A percentile compares a stretch with the other conserved stretches of the same genome.
These are phyloP conservation scores for Aspergillus intermedius DNA, from an alignment of 2,329 filamentous ascomycete genomes.

Conservation along the genomic window DNA sequence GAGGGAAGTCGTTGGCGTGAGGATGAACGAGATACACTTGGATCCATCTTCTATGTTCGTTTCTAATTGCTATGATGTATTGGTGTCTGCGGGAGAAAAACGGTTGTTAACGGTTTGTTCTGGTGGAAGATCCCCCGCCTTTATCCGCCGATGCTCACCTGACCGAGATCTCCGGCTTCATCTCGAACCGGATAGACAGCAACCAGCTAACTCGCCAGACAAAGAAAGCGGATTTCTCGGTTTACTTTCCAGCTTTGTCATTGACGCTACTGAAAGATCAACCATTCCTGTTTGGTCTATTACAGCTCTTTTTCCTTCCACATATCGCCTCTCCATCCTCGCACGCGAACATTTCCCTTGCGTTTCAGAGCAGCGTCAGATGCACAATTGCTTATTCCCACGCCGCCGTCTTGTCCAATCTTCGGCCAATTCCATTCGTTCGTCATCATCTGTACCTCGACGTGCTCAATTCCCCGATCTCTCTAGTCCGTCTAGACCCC, in stretches of 20 bases:
- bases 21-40: conserved; percentile 40
- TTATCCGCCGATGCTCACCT: background rate
- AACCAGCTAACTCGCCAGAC: background rate
- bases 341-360: background rate
- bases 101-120: background rate
- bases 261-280: no score
- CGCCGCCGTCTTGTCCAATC: conserved; percentile 26
- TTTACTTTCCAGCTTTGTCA: background rate
- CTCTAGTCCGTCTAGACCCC: background rate
- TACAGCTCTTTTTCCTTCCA: background rate
- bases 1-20: conserved; percentile 59
- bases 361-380: conserved; percentile 18
- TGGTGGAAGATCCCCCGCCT: background rate
- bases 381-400: conserved; percentile 26
- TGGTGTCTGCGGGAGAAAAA: background rate
- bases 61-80: background rate
- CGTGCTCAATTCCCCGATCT: background rate
- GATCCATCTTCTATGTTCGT: conserved; percentile 20
- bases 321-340: background rate
- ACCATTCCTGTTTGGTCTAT: no score
- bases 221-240: no score
- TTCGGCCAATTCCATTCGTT: conserved; percentile 23
- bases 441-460: conserved; percentile 10
- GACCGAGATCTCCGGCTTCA: background rate
- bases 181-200: background rate